Evolutionary conservation across 2,329 filamentous ascomycete genomes (phyloP).

Genomic region (Cadophora sp.): DNA sequence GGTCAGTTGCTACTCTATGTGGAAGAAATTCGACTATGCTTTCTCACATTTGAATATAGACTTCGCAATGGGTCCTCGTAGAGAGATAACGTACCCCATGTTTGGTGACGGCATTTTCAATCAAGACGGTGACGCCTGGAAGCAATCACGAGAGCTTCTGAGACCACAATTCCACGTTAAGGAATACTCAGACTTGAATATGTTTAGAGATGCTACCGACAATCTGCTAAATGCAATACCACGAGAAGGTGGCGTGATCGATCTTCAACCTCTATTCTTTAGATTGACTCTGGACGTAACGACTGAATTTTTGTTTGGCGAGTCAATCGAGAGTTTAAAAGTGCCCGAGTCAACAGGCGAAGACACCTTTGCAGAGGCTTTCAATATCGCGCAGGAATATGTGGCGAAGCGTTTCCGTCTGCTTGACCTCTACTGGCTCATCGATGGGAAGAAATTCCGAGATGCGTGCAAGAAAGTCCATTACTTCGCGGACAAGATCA

Average conservation of each 20-base stretch:
- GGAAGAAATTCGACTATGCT: background rate
- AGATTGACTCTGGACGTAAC: constrained; percentile 66
- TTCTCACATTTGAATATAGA: constrained; percentile 40
- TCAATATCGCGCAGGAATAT: constrained; percentile 46
- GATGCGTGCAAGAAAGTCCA: constrained; percentile 34
- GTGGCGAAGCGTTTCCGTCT: constrained; percentile 40
- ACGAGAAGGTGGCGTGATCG: background rate
- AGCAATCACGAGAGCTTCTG: constrained; percentile 57
- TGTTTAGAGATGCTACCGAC: constrained; percentile 60
- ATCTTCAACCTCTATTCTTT: constrained; percentile 47
- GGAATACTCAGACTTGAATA: constrained; percentile 54
- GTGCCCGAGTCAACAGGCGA: constrained; percentile 38
- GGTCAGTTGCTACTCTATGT: constrained; percentile 24
- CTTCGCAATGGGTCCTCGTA: constrained; percentile 53
- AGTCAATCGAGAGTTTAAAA: constrained; percentile 24
- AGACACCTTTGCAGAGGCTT: constrained; percentile 45
- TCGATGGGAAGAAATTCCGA: constrained; percentile 30
- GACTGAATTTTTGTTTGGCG: constrained; percentile 25
- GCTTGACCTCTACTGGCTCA: constrained; percentile 30
- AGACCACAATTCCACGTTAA: constrained; percentile 58
- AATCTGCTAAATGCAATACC: background rate
- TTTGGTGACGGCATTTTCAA: constrained; percentile 62
- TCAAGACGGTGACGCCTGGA: constrained; percentile 53
- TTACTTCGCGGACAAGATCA: constrained; percentile 30
- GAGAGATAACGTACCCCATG: constrained; percentile 53